Conservation (phyloP, 108 stramenopile species). For the Conticribra weissflogii region DNA sequence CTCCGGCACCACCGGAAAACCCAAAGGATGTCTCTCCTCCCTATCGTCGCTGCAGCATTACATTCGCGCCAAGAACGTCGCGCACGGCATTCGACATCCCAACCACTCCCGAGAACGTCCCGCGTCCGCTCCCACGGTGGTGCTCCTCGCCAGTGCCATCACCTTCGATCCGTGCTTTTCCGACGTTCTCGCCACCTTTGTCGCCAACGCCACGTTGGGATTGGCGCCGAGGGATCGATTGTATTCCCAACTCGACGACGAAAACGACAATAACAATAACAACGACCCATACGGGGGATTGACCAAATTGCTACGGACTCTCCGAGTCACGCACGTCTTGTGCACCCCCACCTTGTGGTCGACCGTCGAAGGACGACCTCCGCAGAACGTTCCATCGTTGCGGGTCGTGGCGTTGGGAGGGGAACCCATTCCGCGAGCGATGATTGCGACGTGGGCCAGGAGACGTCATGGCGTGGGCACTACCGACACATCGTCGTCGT, state of each 20-base stretch:
- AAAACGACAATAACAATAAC: not conserved
- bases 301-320: slow-evolving; percentile 31
- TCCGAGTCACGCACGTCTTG: slow-evolving; percentile 67
- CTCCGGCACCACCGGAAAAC: slow-evolving; percentile 93
- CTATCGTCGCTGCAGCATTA: slow-evolving; percentile 64
- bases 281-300: slow-evolving; percentile 19
- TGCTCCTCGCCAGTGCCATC: slow-evolving; percentile 78
- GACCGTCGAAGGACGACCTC: slow-evolving; percentile 36
- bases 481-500: too few species aligned
- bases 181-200: slow-evolving; percentile 76
- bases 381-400: slow-evolving; percentile 42
- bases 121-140: slow-evolving; percentile 56
- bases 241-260: slow-evolving; percentile 21
- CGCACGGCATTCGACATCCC: slow-evolving; percentile 57
- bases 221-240: slow-evolving; percentile 52
- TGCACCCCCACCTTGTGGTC: slow-evolving; percentile 88
- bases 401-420: slow-evolving; percentile 79
- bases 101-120: slow-evolving; percentile 70
- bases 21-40: slow-evolving; percentile 92
- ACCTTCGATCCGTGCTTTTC: slow-evolving; percentile 88
- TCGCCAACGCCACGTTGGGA: slow-evolving; percentile 57
- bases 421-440: slow-evolving; percentile 73
- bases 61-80: slow-evolving; percentile 65
- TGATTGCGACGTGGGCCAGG: slow-evolving; percentile 58
- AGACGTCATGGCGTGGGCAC: too few species aligned